Conservation (phyloP, 1,284 basidiomycete species). For the Polyporus tsugae region DNA sequence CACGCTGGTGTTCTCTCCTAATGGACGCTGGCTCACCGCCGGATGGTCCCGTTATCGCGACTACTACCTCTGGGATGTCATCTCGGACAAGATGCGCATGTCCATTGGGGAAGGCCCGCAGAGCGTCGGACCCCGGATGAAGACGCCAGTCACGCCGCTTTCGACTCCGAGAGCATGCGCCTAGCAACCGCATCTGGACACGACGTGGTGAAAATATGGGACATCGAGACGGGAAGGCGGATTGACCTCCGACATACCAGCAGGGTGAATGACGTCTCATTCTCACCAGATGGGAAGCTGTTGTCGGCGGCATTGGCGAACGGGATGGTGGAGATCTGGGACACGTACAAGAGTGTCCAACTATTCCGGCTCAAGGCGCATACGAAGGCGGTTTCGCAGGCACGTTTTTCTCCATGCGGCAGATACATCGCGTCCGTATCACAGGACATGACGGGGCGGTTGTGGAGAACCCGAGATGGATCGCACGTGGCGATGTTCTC, state of each 20-base stretch:
- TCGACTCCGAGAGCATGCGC: background rate
- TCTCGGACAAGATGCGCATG: background rate
- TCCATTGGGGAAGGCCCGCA: too few species aligned
- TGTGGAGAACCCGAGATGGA: background rate
- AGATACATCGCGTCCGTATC: background rate
- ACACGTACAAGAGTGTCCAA: background rate
- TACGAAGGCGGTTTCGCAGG: too few species aligned
- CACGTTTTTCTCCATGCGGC: slow-evolving; percentile 6
- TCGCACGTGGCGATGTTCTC: background rate
- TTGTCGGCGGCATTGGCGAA: background rate
- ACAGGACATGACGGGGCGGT: background rate
- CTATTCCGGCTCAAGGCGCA: too few species aligned
- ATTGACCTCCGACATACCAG: too few species aligned
- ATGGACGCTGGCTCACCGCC: background rate
- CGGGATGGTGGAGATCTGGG: background rate
- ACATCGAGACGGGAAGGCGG: background rate
- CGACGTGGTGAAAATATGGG: background rate
- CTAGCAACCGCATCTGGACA: background rate
- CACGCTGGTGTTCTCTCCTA: background rate
- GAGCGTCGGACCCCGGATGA: too few species aligned
- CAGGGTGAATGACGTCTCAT: background rate
- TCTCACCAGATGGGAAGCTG: background rate
- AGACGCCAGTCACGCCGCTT: background rate
- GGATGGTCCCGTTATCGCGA: too few species aligned
- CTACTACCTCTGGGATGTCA: background rate